Evolutionary conservation across 805 yeast species (phyloP).

Genomic region (Allodekkera sacchari): DNA sequence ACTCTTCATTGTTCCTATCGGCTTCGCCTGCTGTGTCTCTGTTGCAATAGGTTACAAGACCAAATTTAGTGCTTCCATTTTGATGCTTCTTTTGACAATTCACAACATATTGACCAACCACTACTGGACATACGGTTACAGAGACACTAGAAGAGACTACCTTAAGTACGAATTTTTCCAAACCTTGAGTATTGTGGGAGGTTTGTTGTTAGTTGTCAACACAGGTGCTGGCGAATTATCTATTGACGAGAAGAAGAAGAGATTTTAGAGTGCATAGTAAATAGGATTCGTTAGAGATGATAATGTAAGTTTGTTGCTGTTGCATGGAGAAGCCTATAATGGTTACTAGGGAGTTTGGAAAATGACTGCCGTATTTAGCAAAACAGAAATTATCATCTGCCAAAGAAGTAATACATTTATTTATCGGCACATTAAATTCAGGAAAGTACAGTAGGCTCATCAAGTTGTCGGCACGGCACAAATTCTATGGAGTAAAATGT

Average conservation of each 20-base stretch:
- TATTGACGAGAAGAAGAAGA: constrained; percentile 89
- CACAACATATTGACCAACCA: constrained; percentile 78
- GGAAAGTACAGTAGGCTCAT: too few relatives aligned
- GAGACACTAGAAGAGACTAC: constrained; percentile 77
- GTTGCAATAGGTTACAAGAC: constrained; percentile 92
- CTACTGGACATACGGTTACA: constrained; percentile 73
- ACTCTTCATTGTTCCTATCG: constrained; percentile 56
- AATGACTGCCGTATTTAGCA: too few relatives aligned
- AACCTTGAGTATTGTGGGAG: constrained; percentile 91
- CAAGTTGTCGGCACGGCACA: too few relatives aligned
- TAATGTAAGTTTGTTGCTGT: constrained; percentile 3
- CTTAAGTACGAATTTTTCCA: constrained; percentile 91
- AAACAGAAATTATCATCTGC: too few relatives aligned
- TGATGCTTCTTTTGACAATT: constrained; percentile 60
- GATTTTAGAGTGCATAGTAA: constrained; percentile 4
- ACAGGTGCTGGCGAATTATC: constrained; percentile 96
- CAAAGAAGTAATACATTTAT: too few relatives aligned
- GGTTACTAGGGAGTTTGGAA: too few relatives aligned
- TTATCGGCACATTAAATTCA: too few relatives aligned
- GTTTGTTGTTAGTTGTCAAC: constrained; percentile 79
- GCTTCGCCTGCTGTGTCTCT: constrained; percentile 60
- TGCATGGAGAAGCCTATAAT: too few relatives aligned
- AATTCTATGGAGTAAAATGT: too few relatives aligned
- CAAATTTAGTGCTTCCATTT: constrained; percentile 68
- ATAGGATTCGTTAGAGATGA: too few relatives aligned